These are phyloP conservation scores for Psilocybe mexicana DNA, from an alignment of 1,284 basidiomycete species.

Conservation along the genomic window DNA sequence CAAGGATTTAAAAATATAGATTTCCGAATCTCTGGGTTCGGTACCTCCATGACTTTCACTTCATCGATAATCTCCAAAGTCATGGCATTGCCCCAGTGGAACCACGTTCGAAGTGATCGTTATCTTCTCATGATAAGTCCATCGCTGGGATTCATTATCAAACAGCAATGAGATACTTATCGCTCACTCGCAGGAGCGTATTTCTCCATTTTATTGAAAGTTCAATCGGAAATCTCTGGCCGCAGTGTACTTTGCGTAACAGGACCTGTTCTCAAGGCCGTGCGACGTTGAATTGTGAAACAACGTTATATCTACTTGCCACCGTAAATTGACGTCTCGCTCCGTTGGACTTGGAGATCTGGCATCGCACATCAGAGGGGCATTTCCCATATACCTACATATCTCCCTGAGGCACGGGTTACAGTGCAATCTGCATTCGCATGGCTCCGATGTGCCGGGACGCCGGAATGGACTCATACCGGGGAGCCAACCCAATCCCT, in stretches of 20 bases:
- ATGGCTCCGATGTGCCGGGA: conserved; percentile 30
- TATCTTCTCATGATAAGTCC: conserved; percentile 13
- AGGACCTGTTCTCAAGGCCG: conserved; percentile 16
- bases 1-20: conserved; percentile 20
- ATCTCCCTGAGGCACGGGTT: conserved; percentile 23
- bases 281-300: conserved; percentile 21
- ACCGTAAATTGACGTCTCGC: conserved; percentile 21
- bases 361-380: conserved; percentile 21
- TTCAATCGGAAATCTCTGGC: conserved; percentile 8
- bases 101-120: conserved; percentile 5
- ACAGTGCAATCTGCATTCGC: conserved; percentile 22
- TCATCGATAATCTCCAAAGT: conserved; percentile 8
- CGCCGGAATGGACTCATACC: conserved; percentile 27
- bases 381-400: conserved; percentile 23
- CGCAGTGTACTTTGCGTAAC: conserved; percentile 4
- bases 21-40: conserved; percentile 26
- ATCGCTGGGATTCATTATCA: conserved; percentile 9
- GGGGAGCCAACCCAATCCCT: conserved; percentile 26
- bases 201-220: conserved; percentile 5
- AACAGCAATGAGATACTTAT: conserved; percentile 3
- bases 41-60: conserved; percentile 19
- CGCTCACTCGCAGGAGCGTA: background rate
- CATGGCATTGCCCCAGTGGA: conserved; percentile 13
- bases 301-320: conserved; percentile 12
- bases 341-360: conserved; percentile 25